Conservation (phyloP, 179 eudicot genomes). For the Nepenthes alata region DNA sequence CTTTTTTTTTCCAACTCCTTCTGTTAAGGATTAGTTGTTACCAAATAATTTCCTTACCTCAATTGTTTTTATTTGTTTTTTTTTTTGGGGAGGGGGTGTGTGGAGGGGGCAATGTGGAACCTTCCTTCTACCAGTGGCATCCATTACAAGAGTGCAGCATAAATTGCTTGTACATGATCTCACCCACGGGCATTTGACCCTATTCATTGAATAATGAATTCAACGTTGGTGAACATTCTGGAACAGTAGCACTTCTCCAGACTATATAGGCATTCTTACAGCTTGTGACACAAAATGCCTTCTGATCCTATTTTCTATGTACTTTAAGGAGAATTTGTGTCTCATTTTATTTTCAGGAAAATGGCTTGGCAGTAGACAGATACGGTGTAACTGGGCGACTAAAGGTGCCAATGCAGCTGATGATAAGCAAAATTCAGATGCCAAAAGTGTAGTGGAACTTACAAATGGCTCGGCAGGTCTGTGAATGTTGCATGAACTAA, state of each 20-base stretch:
- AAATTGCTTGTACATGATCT: background rate
- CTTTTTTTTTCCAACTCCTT: too few relatives aligned
- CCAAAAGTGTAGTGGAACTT: slow-evolving; percentile 80
- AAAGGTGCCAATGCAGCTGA: slow-evolving; percentile 87
- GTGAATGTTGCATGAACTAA: background rate
- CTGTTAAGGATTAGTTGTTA: too few relatives aligned
- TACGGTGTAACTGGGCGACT: slow-evolving; percentile 98
- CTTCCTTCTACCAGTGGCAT: too few relatives aligned
- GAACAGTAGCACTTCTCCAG: background rate
- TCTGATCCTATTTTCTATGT: background rate
- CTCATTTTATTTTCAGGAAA: slow-evolving; percentile 38
- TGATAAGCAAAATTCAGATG: slow-evolving; percentile 70
- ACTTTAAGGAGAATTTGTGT: background rate
- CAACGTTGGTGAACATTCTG: background rate
- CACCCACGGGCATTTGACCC: background rate
- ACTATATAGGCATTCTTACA: background rate
- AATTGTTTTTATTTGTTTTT: too few relatives aligned
- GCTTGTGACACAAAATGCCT: background rate
- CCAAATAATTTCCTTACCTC: too few relatives aligned
- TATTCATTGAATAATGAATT: background rate
- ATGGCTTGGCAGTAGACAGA: slow-evolving; percentile 98
- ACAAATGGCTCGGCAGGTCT: slow-evolving; percentile 81
- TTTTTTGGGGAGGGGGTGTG: too few relatives aligned
- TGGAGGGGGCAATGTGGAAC: too few relatives aligned
- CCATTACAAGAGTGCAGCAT: too few relatives aligned